Evolutionary conservation across 1,139 yeast species (phyloP), one percentile per base, ranked within the genome.

Genomic region (Schizosaccharomyces versatilis): DNA sequence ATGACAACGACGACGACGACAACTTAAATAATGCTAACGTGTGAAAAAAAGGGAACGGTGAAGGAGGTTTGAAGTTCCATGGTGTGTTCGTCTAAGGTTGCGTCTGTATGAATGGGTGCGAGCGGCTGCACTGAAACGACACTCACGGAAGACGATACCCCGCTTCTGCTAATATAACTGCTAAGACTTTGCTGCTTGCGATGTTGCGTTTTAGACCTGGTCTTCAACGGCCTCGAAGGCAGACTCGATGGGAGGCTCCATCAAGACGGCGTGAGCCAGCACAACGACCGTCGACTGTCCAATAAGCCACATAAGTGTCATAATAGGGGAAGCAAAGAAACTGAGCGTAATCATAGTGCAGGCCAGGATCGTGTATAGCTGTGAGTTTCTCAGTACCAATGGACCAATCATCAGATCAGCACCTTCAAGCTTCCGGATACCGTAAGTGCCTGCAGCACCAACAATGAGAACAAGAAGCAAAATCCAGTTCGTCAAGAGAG

Each of bases 241-340:
- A 12, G 65, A 90, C 72, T 90, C 98, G 63, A 93, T 86, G 51
- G 98, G 98, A 72, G 90, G 90, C 67, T 93, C 98, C 85, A 93
- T 79, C 61, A 93, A 76, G 12, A 93, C 71, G 55, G 98, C 97
- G 69, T 93, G 99, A 12, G 95, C 79, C 56, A 88, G 73, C 54
- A 93, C 90, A 53, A 82, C 71, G 55, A 86, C 94, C 48, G 84
- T 81, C 24, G 95, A 83, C 7, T 96, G 93, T 62, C 98, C 99
- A 66, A 93, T 79, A 63, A 93, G 77, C 98, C 98, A 93, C 78
- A 93, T 76, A 73, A 93, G 71, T 38, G 98, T 86, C 57, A 94
- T 78, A 62, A 93, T 77, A 54, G 98, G 98, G 61, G 94, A 81
- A 36, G 98, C 97, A 63, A 86, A 72, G 66, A 93, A 79, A 12